Evolutionary conservation across 106 monocot species (phyloP), one percentile per base, ranked within the genome.

Genomic region (Dendrobium huoshanense): DNA sequence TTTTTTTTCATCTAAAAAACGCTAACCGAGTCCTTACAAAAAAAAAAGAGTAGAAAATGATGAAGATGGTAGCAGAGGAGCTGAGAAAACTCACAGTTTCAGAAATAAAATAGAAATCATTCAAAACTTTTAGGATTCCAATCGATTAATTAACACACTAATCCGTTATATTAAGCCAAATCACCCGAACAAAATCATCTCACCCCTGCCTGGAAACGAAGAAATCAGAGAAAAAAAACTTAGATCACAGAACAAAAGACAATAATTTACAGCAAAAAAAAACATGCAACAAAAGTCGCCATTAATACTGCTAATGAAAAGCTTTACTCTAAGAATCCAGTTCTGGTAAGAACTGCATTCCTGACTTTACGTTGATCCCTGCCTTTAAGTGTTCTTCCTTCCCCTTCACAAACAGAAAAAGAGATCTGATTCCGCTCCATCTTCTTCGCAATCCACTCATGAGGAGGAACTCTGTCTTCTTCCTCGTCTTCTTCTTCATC

Each of bases 361-460:
- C 92, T 88, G 42, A 93, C 88, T 81, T 80, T 93, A 59, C 86
- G 83, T 55, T 90, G 88, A 41, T 93, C 92, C 33, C 92, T 86
- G 9, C 92, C 92, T 77, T 93, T 93, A 74, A 93, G 85, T 1
- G 92, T 93, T 81, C 92, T 90, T 83, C 92, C 92, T 40, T 78
- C 88, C 2, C 92, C 92, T 67, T 93, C 92, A 68, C 86, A 90
- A 29, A 93, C 85, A n/a, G 92, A 93, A 83, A 83, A 93, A 2
- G 90, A 85, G 43, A 93, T 88, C 81, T 90, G 90, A 76, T 73
- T 86, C 59, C 86, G 83, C 37, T 86, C 92, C 7, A 88, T 65
- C 85, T 86, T 90, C 83, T 78, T 88, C 20, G 92, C 85, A 2
- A 93, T 75, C 92, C 90, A 93, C 43, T 88, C 90, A 65, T 93